phyloP scores from a whole-genome alignment of 768 basidiomycete genomes.

The Cantharellus anzutake region DNA sequence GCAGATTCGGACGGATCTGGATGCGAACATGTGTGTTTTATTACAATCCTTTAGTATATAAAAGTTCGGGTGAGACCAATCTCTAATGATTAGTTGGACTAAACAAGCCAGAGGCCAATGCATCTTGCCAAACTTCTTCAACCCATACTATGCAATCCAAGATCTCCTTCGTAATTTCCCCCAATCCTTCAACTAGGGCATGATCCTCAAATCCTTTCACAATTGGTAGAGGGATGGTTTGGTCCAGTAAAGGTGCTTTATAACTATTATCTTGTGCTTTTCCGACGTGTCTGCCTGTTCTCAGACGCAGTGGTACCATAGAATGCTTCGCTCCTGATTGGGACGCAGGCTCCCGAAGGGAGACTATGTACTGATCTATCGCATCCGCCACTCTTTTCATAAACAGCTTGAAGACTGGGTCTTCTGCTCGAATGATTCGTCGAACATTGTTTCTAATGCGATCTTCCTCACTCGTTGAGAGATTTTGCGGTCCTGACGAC shows the following conservation, averaged over 20 bases:
- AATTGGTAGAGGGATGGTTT: not conserved
- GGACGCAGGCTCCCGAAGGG: not conserved
- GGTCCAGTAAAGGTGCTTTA: not conserved
- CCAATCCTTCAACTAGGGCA: not conserved
- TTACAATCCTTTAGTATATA: no score
- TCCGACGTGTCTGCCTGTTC: not conserved
- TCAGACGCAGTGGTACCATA: not conserved
- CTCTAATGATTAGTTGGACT: no score
- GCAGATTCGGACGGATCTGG: no score
- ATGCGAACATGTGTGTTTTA: no score
- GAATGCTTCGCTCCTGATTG: not conserved
- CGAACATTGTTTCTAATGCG: not conserved
- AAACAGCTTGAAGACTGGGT: constrained; percentile 6
- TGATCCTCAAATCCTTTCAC: constrained; percentile 3
- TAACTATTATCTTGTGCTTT: not conserved
- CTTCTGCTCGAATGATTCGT: constrained; percentile 3
- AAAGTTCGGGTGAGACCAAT: no score
- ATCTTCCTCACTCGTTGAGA: not conserved
- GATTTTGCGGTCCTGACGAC: not conserved
- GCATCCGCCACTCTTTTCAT: not conserved
- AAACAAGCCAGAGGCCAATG: not conserved
- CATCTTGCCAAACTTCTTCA: not conserved
- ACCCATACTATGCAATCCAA: not conserved
- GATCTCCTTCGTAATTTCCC: not conserved
- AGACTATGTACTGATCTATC: not conserved